These are phyloP conservation scores for Populus nigra DNA, from an alignment of 345 rosid genomes.

Conservation along the genomic window DNA sequence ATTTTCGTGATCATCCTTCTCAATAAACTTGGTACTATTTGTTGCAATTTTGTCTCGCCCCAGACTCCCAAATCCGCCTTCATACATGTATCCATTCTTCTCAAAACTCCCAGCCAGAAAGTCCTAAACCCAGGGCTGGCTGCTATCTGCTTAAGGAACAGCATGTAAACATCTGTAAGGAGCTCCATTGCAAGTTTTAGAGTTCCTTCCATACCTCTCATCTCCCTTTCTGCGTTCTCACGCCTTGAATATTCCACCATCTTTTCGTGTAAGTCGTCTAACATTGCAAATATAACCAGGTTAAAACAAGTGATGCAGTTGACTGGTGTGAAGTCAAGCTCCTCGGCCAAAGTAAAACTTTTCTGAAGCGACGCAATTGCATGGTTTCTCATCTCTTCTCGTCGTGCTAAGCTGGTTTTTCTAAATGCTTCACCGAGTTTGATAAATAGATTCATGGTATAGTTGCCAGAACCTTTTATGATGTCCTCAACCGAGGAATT, in stretches of 20 bases:
- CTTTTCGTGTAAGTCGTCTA: slow-evolving; percentile 86
- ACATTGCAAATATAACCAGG: slow-evolving; percentile 59
- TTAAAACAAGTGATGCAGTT: slow-evolving; percentile 60
- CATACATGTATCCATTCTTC: slow-evolving; percentile 97
- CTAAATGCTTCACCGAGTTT: slow-evolving; percentile 79
- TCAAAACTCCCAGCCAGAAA: slow-evolving; percentile 83
- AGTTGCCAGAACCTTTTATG: slow-evolving; percentile 36
- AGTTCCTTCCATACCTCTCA: slow-evolving; percentile 90
- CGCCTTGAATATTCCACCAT: slow-evolving; percentile 77
- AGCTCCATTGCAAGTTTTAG: slow-evolving; percentile 64
- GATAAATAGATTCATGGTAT: slow-evolving; percentile 48
- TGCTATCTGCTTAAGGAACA: slow-evolving; percentile 46
- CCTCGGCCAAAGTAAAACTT: slow-evolving; percentile 56
- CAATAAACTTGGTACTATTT: slow-evolving; percentile 57
- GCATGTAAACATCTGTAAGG: slow-evolving; percentile 52
- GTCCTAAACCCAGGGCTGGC: slow-evolving; percentile 65
- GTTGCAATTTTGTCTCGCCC: slow-evolving; percentile 58
- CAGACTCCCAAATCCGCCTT: slow-evolving; percentile 70
- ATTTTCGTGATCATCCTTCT: slow-evolving; percentile 60
- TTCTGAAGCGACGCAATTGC: slow-evolving; percentile 52
- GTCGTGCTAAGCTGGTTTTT: slow-evolving; percentile 69
- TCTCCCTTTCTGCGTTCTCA: slow-evolving; percentile 69
- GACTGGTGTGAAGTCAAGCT: slow-evolving; percentile 57
- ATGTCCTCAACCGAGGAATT: slow-evolving; percentile 59
- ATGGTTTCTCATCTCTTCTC: slow-evolving; percentile 81